Conservation (phyloP, 352 stramenopile genomes). For the Phytophthora palmivora region DNA sequence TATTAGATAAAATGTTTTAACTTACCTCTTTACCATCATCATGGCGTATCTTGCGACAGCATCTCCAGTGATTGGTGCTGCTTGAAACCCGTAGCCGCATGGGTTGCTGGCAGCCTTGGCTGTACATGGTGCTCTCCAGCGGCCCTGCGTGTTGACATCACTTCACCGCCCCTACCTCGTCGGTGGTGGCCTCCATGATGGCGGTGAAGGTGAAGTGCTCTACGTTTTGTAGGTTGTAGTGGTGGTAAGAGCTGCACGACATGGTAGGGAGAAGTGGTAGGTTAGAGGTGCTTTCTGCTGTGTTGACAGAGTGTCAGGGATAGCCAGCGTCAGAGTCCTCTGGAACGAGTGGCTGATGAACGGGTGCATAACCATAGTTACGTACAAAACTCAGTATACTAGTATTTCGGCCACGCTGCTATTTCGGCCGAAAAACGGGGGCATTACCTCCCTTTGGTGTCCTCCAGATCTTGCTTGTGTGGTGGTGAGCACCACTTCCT, state of each 20-base stretch:
- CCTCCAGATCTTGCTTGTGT: too few species aligned
- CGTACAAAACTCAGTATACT: too few species aligned
- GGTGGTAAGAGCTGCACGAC: too few species aligned
- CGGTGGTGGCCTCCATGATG: conserved; percentile 14
- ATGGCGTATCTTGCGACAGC: background rate
- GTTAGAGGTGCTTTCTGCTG: conserved; percentile 4
- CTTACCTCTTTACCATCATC: conserved; percentile 4
- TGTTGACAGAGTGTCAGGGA: background rate
- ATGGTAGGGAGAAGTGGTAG: background rate
- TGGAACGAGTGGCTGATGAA: too few species aligned
- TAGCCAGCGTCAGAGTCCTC: too few species aligned
- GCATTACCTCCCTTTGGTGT: too few species aligned
- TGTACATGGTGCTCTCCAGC: conserved; percentile 5
- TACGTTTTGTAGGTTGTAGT: background rate
- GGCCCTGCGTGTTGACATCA: conserved; percentile 8
- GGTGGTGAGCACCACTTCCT: too few species aligned
- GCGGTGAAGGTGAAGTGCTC: conserved; percentile 4
- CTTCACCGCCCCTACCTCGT: background rate
- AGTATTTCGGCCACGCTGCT: too few species aligned
- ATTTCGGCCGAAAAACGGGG: too few species aligned
- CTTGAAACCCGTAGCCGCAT: conserved; percentile 17
- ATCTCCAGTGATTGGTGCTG: too few species aligned
- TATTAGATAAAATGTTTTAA: conserved; percentile 7
- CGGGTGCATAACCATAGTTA: too few species aligned
- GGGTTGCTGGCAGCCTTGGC: background rate